phyloP scores from a whole-genome alignment of 2,329 filamentous ascomycete species.

The Mycosphaerella arachidis region DNA sequence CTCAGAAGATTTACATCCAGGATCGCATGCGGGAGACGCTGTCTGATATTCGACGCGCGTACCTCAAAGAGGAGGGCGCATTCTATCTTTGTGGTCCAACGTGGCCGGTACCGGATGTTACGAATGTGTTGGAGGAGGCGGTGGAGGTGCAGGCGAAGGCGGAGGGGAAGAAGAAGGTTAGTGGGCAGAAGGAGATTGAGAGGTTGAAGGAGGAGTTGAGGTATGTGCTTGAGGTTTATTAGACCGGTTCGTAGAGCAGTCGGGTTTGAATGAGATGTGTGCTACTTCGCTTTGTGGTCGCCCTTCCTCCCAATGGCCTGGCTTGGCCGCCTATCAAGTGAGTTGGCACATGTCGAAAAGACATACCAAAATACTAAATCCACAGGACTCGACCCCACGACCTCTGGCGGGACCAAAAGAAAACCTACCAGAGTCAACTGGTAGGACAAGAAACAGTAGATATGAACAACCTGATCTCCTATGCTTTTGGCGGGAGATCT shows the following conservation, averaged over 20 bases:
- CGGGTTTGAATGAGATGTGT: too few species aligned
- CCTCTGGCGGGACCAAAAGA: too few species aligned
- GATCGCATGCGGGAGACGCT: slow-evolving; percentile 92
- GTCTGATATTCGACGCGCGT: slow-evolving; percentile 75
- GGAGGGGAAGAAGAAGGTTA: slow-evolving; percentile 32
- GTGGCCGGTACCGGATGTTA: slow-evolving; percentile 97
- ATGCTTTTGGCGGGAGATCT: too few species aligned
- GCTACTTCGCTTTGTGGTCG: too few species aligned
- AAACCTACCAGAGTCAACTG: too few species aligned
- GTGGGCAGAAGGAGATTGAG: slow-evolving; percentile 74
- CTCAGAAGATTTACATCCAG: slow-evolving; percentile 98
- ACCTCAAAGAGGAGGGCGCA: slow-evolving; percentile 78
- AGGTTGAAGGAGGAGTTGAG: slow-evolving; percentile 89
- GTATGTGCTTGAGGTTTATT: slow-evolving; percentile 97
- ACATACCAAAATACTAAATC: too few species aligned
- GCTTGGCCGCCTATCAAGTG: too few species aligned
- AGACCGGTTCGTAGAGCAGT: not conserved
- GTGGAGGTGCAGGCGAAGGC: slow-evolving; percentile 69
- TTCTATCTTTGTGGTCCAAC: slow-evolving; percentile 98
- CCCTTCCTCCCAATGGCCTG: too few species aligned
- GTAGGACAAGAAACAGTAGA: too few species aligned
- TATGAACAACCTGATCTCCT: too few species aligned
- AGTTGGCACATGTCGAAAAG: too few species aligned
- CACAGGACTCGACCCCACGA: too few species aligned
- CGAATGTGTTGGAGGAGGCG: slow-evolving; percentile 87